Base-by-base conservation (phyloP, 192 early-diverging fungal species). In the Spinellus fusiger region DNA sequence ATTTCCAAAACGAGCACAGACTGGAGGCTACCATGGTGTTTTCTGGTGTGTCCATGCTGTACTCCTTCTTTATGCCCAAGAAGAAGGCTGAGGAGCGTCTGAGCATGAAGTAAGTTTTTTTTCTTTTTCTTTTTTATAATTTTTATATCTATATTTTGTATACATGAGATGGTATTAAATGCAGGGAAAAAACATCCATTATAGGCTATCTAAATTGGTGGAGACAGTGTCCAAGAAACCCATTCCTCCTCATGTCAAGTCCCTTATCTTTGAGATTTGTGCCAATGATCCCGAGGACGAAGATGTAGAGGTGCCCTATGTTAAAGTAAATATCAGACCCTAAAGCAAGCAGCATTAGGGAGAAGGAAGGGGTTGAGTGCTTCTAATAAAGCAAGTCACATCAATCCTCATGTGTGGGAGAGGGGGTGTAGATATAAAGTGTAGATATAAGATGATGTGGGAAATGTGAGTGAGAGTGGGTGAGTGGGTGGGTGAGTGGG, bases 1-100 rank as follows among this genome's bases (percentile, higher is more conserved):
- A 84, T 58, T 96, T 99, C 71, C 66, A 87, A 76, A 69, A 77
- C 0, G 73, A 93, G 62, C 86, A 94, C 72, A 80, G 89, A 55
- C 76, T 99, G 37, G 93, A 95, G 47, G 83, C 97, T 55, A 89
- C 86, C 22, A 97, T 98, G 95, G 70, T 98, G 5, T 94, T 92
- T 32, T 87, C 83, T 12, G 94, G 93, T 10, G 91, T 91, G 10
- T 88, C 81, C 54, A 94, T 99, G 95, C 74, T 99, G 52, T 98
- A 92, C 69, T 83, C 93, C 5, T 85, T 86, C 64, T 96, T 97
- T 54, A 84, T 91, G 84, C 78, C 77, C 37, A 84, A 82, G 69
- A 92, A 93, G 80, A 95, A 93, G 88, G 67, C 73, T 10, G 87
- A 91, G 63, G 91, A 91, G 54, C 83, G 94, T 22, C 65, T 84